Evolutionary conservation across 2,329 filamentous ascomycete species (phyloP).

Genomic region (Pezicula radicicola): DNA sequence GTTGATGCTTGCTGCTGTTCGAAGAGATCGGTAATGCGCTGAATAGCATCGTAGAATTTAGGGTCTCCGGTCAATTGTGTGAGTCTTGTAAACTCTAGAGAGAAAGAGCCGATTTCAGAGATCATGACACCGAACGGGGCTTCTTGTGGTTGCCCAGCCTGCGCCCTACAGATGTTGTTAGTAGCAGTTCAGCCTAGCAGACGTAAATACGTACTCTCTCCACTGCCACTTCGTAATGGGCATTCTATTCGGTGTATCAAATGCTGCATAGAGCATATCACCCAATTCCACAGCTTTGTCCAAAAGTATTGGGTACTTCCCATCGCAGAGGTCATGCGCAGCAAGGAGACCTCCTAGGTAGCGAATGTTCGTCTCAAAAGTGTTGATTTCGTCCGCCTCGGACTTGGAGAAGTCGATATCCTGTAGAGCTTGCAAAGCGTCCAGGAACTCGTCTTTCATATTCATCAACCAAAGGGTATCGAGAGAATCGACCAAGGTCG

Average conservation of each 20-base stretch:
- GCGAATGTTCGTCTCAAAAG: conserved; percentile 32
- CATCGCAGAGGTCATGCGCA: conserved; percentile 28
- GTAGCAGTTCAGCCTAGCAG: conserved; percentile 19
- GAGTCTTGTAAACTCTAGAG: conserved; percentile 58
- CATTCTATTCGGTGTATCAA: conserved; percentile 88
- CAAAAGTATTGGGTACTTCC: conserved; percentile 56
- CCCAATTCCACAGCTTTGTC: conserved; percentile 66
- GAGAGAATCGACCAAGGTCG: conserved; percentile 75
- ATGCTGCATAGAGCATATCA: conserved; percentile 66
- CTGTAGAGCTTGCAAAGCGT: conserved; percentile 64
- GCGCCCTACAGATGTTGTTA: neutral
- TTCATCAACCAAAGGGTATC: conserved; percentile 86
- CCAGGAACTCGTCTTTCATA: conserved; percentile 70
- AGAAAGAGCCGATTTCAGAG: conserved; percentile 56
- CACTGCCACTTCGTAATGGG: conserved; percentile 44
- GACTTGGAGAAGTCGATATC: conserved; percentile 43
- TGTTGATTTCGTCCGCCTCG: conserved; percentile 13
- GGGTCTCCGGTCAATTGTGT: conserved; percentile 58
- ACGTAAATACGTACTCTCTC: neutral
- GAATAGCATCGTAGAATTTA: conserved; percentile 58
- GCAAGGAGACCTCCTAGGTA: conserved; percentile 29
- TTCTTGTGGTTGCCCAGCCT: conserved; percentile 50
- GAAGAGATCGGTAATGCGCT: conserved; percentile 52
- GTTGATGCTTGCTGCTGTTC: conserved; percentile 49
- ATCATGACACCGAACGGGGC: conserved; percentile 51